These are phyloP conservation scores for Kwoniella dendrophila DNA, from an alignment of 768 basidiomycete species.

Conservation along the genomic window DNA sequence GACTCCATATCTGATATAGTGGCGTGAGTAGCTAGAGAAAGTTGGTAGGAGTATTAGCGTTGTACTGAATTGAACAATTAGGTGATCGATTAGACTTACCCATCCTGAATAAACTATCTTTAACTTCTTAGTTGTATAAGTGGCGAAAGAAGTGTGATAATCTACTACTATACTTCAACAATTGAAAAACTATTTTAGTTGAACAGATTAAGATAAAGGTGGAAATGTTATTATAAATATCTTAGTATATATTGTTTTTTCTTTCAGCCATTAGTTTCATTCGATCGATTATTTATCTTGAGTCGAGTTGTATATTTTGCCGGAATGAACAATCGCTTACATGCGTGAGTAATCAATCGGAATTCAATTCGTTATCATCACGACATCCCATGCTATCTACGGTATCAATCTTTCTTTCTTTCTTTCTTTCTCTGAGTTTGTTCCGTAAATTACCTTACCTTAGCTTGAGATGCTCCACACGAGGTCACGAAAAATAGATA, in stretches of 20 bases:
- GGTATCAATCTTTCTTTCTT: too few species aligned
- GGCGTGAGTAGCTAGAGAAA: conserved; percentile 17
- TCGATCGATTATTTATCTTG: not conserved
- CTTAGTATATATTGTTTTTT: too few species aligned
- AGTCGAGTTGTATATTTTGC: conserved; percentile 5
- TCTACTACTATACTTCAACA: not conserved
- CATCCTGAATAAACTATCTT: conserved; percentile 13
- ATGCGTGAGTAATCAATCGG: not conserved
- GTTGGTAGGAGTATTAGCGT: not conserved
- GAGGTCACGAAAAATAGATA: not conserved
- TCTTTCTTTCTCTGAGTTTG: too few species aligned
- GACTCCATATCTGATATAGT: conserved; percentile 33
- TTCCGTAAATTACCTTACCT: too few species aligned
- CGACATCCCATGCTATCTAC: too few species aligned
- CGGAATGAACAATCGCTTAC: not conserved
- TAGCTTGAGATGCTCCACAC: not conserved
- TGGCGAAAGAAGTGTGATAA: too few species aligned
- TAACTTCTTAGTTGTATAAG: not conserved
- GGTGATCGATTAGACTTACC: conserved; percentile 12
- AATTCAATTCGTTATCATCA: conserved; percentile 18
- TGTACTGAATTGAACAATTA: not conserved
- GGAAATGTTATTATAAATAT: too few species aligned
- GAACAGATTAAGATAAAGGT: not conserved
- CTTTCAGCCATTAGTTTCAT: too few species aligned
- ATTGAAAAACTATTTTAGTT: not conserved